These are phyloP conservation scores for Xylaria sp. DNA, from an alignment of 2,329 filamentous ascomycete species.

Conservation along the genomic window DNA sequence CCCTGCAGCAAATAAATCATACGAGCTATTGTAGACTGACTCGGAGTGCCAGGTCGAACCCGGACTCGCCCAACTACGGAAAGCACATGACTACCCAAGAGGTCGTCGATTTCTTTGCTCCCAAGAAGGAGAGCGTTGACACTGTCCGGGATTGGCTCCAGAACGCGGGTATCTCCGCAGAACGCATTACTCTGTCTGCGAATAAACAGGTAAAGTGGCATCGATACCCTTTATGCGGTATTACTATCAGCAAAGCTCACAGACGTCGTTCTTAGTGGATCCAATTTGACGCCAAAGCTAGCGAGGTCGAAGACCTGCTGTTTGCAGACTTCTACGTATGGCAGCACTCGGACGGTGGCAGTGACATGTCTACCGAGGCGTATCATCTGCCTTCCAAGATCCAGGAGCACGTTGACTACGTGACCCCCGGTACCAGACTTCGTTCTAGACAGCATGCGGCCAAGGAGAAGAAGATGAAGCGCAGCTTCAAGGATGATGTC, in stretches of 20 bases:
- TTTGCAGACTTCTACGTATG: slow-evolving; percentile 52
- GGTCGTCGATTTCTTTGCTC: slow-evolving; percentile 53
- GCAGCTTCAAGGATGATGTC: slow-evolving; percentile 30
- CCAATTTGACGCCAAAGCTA: slow-evolving; percentile 50
- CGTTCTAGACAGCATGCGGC: slow-evolving; percentile 31
- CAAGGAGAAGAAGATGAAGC: slow-evolving; percentile 36
- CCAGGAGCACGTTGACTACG: slow-evolving; percentile 44
- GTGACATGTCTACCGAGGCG: slow-evolving; percentile 38
- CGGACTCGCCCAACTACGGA: slow-evolving; percentile 49
- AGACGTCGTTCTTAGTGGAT: slow-evolving; percentile 47
- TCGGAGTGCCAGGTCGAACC: slow-evolving; percentile 40
- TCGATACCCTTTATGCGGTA: too few species aligned
- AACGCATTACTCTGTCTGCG: slow-evolving; percentile 40
- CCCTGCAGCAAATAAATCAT: background rate
- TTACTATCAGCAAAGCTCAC: slow-evolving; percentile 12
- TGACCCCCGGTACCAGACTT: slow-evolving; percentile 41
- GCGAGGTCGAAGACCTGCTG: slow-evolving; percentile 51
- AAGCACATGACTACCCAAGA: slow-evolving; percentile 53
- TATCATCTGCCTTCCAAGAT: slow-evolving; percentile 43
- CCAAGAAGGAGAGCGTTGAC: slow-evolving; percentile 48
- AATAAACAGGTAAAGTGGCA: slow-evolving; percentile 42
- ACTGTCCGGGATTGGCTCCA: slow-evolving; percentile 50
- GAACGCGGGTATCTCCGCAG: slow-evolving; percentile 45
- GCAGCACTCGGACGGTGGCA: slow-evolving; percentile 46
- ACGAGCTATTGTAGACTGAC: slow-evolving; percentile 16